Evolutionary conservation across 805 yeast species (phyloP).

Genomic region (Brettanomyces sp.): DNA sequence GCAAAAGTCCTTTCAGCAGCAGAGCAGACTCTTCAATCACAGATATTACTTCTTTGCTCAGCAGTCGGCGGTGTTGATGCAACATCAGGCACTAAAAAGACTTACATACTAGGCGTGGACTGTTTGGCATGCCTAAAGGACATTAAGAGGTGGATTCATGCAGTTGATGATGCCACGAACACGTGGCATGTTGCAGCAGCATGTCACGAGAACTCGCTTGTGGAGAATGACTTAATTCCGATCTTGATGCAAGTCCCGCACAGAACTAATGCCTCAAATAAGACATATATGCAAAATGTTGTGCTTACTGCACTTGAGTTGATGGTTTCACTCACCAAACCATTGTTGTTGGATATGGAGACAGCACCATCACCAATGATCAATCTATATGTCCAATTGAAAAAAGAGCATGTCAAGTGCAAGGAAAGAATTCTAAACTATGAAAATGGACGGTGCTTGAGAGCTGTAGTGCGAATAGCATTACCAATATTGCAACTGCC

Average conservation of each 20-base stretch:
- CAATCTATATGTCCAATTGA: constrained; percentile 47
- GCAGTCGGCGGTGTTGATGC: constrained; percentile 90
- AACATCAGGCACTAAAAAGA: constrained; percentile 28
- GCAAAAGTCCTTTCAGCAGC: constrained; percentile 10
- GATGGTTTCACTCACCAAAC: constrained; percentile 81
- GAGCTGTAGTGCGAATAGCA: constrained; percentile 61
- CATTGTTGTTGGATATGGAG: constrained; percentile 51
- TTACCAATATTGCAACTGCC: constrained; percentile 47
- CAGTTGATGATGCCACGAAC: constrained; percentile 66
- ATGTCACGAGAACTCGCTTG: constrained; percentile 69
- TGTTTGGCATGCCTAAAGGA: constrained; percentile 82
- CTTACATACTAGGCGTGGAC: constrained; percentile 78
- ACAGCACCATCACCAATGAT: constrained; percentile 53
- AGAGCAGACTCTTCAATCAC: constrained; percentile 46
- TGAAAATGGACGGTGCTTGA: constrained; percentile 52
- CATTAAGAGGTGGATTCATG: constrained; percentile 76
- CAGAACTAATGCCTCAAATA: constrained; percentile 22
- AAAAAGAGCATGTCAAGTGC: constrained; percentile 59
- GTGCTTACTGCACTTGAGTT: constrained; percentile 70
- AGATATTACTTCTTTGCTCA: constrained; percentile 71
- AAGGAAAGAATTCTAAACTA: constrained; percentile 57
- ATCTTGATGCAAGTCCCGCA: constrained; percentile 61
- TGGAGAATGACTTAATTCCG: constrained; percentile 61
- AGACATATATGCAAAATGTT: constrained; percentile 35
- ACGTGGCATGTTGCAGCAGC: constrained; percentile 82